Conservation (phyloP, 768 basidiomycete genomes). For the Lactarius tabidus region DNA sequence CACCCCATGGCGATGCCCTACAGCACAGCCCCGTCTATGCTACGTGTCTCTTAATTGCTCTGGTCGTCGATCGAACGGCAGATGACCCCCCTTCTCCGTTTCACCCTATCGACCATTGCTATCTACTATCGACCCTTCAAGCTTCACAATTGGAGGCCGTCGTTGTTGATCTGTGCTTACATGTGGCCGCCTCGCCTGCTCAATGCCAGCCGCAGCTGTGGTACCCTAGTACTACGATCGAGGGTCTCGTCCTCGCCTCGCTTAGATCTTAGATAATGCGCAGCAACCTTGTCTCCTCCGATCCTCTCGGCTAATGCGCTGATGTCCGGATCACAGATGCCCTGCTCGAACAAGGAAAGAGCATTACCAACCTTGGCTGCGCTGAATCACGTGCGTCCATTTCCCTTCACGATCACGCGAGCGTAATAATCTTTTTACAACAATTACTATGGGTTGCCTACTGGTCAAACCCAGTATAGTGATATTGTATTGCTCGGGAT, state of each 20-base stretch:
- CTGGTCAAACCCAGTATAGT: slow-evolving; percentile 9
- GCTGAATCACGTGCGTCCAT: not conserved
- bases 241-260: not conserved
- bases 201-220: not conserved
- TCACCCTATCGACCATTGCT: not conserved
- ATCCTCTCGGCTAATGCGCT: not conserved
- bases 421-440: slow-evolving; percentile 12
- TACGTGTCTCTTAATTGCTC: not conserved
- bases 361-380: not conserved
- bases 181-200: not conserved
- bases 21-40: not conserved
- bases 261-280: not conserved
- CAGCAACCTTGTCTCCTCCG: not conserved
- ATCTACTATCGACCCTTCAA: too few species aligned
- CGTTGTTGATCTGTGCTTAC: not conserved
- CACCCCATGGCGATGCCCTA: not conserved
- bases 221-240: not conserved
- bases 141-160: not conserved
- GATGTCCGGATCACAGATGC: not conserved
- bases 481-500: slow-evolving; percentile 22
- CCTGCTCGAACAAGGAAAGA: not conserved
- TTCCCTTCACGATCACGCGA: not conserved
- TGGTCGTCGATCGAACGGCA: not conserved
- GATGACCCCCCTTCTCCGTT: not conserved
- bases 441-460: slow-evolving; percentile 21